Conservation (phyloP, 192 early-diverging fungal species). For the Coemansia sp. region DNA sequence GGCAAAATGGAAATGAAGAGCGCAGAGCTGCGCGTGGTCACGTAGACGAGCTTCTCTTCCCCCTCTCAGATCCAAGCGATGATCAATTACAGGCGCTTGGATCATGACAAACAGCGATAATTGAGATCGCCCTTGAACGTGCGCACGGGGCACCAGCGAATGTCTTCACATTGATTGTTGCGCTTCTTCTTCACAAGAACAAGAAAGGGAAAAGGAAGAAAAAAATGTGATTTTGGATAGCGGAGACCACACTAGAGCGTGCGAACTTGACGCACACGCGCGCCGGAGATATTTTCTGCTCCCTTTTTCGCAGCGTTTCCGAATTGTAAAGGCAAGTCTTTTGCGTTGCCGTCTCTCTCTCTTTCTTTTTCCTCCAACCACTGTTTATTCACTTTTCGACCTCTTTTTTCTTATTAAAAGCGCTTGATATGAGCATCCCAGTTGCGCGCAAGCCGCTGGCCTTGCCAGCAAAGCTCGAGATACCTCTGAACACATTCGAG, state of each 20-base stretch:
- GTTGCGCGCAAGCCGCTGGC: neutral
- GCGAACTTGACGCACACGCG: neutral
- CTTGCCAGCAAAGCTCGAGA: conserved; percentile 7
- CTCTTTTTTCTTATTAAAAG: neutral
- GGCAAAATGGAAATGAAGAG: neutral
- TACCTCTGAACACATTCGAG: conserved; percentile 8
- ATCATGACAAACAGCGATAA: no score
- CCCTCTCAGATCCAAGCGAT: neutral
- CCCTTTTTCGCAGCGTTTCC: neutral
- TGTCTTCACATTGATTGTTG: no score
- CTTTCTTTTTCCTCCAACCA: neutral
- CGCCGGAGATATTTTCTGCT: neutral
- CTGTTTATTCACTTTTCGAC: neutral
- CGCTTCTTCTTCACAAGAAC: neutral
- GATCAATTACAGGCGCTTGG: neutral
- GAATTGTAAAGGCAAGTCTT: neutral
- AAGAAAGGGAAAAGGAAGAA: no score
- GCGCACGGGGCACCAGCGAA: neutral
- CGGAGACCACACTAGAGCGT: neutral
- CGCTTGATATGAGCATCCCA: neutral
- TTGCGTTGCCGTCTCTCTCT: neutral
- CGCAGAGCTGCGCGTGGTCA: no score
- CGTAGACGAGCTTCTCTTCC: no score
- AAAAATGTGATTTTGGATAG: no score
- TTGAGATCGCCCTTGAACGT: no score